Percentiles rank a stretch among this genome's conserved stretches.
Conservation (phyloP, 78 protist genomes). For the Chrysochromulina tobinii region DNA sequence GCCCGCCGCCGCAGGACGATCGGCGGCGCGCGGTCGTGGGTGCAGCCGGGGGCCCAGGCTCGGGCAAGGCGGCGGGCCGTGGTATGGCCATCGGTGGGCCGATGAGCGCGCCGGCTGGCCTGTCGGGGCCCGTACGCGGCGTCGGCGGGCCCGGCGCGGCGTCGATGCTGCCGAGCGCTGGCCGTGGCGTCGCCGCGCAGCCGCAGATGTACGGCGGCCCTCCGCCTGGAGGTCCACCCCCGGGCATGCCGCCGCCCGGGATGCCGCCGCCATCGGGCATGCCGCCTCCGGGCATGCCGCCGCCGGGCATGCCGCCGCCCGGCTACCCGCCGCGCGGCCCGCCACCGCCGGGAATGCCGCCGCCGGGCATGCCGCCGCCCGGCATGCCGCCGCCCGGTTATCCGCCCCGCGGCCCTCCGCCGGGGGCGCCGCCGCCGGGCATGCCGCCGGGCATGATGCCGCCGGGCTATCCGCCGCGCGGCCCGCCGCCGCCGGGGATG, state of each 20-base stretch:
- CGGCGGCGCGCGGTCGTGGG: background rate
- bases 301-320: background rate
- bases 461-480: conserved; percentile 14
- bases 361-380: background rate
- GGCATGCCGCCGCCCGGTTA: conserved; percentile 9
- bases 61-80: conserved; percentile 78
- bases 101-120: conserved; percentile 53
- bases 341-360: background rate
- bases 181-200: background rate
- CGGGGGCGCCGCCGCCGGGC: conserved; percentile 31
- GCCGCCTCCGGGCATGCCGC: background rate
- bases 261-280: background rate
- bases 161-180: conserved; percentile 62
- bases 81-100: conserved; percentile 47
- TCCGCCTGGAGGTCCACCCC: background rate
- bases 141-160: conserved; percentile 75
- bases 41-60: conserved; percentile 70
- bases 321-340: background rate
- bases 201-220: background rate
- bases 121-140: conserved; percentile 83
- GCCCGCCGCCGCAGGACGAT: conserved; percentile 86
- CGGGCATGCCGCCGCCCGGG: background rate
- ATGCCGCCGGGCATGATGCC: conserved; percentile 2
- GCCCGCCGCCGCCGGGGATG: background rate
- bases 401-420: background rate